Evolutionary conservation across 2,329 filamentous ascomycete species (phyloP).

Genomic region (Paraphaeosphaeria minitans): DNA sequence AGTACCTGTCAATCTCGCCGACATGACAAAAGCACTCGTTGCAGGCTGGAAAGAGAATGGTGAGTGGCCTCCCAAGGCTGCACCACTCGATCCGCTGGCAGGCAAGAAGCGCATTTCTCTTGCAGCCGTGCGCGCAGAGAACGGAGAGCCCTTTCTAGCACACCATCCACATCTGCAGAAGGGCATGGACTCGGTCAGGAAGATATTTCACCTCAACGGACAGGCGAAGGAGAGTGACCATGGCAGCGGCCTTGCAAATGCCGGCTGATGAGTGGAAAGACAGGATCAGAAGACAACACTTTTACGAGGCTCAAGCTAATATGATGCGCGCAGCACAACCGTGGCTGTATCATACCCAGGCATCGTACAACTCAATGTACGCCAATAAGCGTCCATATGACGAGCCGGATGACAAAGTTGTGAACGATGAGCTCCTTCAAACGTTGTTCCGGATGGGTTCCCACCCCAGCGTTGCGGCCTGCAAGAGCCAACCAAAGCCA

Average conservation of each 20-base stretch:
- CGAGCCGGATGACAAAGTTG: not conserved
- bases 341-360: not conserved
- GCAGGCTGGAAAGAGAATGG: conserved; percentile 91
- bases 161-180: conserved; percentile 50
- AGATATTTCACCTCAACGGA: conserved; percentile 49
- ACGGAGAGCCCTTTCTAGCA: conserved; percentile 36
- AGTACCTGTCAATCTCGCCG: conserved; percentile 83
- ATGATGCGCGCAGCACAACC: not conserved
- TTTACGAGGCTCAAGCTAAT: not conserved
- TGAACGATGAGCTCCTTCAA: not conserved
- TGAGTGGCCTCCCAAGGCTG: conserved; percentile 80
- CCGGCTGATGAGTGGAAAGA: not conserved
- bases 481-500: not conserved
- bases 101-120: conserved; percentile 42
- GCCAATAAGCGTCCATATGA: not conserved
- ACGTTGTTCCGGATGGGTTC: not conserved
- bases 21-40: conserved; percentile 81
- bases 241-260: not conserved
- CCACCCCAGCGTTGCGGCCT: not conserved
- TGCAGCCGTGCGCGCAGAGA: conserved; percentile 20
- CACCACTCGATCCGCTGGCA: conserved; percentile 54
- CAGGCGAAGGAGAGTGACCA: conserved; percentile 15
- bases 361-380: not conserved
- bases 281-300: not conserved
- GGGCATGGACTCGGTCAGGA: conserved; percentile 52